phyloP scores from a whole-genome alignment of 2,329 filamentous ascomycete species.

The Fusarium vanettenii region DNA sequence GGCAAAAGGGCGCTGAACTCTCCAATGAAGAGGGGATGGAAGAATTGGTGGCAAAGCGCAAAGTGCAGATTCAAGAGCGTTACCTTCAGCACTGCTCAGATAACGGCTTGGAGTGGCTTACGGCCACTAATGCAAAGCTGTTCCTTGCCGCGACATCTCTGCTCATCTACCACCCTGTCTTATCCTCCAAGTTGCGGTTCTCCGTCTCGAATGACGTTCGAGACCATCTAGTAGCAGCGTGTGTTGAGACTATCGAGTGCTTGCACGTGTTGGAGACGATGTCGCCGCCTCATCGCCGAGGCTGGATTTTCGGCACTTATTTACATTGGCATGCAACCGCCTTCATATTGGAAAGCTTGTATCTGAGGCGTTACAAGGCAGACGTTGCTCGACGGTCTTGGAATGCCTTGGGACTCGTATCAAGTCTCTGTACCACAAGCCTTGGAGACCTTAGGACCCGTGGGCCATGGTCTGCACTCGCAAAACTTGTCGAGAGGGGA shows the following conservation, averaged over 20 bases:
- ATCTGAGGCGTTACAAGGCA: neutral
- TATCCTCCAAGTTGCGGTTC: neutral
- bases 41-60: neutral
- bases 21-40: constrained; percentile 1
- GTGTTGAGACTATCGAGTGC: constrained; percentile 11
- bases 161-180: constrained; percentile 8
- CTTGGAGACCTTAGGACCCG: neutral
- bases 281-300: constrained; percentile 7
- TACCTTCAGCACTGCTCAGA: constrained; percentile 9
- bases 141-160: constrained; percentile 11
- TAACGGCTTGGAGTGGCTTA: constrained; percentile 10
- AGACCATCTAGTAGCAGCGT: neutral
- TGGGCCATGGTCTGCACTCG: neutral
- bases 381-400: constrained; percentile 1
- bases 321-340: constrained; percentile 15
- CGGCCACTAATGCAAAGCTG: constrained; percentile 2
- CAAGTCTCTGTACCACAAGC: neutral
- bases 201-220: neutral
- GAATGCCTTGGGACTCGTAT: constrained; percentile 15
- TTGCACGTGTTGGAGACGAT: constrained; percentile 10
- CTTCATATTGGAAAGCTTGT: constrained; percentile 1
- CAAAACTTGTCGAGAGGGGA: neutral
- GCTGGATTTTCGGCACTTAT: constrained; percentile 3
- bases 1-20: neutral
- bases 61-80: neutral